These are phyloP conservation scores for Anthoceros angustus DNA, from an alignment of 225 moss, liverwort and hornwort genomes.

Conservation along the genomic window DNA sequence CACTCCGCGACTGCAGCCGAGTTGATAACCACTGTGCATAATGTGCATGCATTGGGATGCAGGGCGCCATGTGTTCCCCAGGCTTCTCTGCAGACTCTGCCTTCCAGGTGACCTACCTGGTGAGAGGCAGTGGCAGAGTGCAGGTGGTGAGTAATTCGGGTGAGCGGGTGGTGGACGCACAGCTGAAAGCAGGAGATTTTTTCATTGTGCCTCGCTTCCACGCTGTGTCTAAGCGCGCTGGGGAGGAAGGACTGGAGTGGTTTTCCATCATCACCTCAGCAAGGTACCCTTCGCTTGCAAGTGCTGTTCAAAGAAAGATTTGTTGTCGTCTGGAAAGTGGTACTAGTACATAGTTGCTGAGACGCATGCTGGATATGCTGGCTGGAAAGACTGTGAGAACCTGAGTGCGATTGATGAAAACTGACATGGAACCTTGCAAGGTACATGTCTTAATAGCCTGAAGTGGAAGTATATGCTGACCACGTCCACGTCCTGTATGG, in stretches of 20 bases:
- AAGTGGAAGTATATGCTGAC: no score
- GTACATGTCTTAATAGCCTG: no score
- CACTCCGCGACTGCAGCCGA: no score
- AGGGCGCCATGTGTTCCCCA: neutral
- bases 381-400: no score
- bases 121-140: neutral
- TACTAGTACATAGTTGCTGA: no score
- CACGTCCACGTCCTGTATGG: no score
- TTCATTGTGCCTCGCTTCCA: conserved; percentile 2
- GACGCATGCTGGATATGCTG: no score
- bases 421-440: no score
- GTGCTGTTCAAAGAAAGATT: no score
- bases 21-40: no score
- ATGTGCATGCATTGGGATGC: neutral
- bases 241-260: neutral
- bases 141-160: neutral
- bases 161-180: neutral
- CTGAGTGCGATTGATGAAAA: no score
- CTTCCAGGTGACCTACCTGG: neutral
- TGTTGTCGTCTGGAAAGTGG: no score
- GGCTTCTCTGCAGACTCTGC: conserved; percentile 2
- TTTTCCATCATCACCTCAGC: neutral
- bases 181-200: neutral
- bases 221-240: conserved; percentile 1
- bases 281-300: neutral